Base-by-base conservation (phyloP, 495 filamentous ascomycete species). In the Penicillium steckii region DNA sequence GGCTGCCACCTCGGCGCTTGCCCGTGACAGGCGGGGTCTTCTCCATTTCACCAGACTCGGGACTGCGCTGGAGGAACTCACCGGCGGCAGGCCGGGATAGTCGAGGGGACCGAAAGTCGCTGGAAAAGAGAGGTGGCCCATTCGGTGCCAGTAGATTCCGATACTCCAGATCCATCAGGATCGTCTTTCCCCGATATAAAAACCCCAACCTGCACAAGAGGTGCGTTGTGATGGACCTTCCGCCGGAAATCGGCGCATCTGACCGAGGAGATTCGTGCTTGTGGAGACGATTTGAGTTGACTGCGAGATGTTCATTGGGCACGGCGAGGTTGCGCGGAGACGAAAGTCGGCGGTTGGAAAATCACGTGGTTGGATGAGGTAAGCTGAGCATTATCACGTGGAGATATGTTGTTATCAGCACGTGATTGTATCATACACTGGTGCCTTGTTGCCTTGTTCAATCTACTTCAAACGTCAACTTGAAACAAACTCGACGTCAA, bases 231-330 rank as follows among this genome's bases (percentile, higher is more conserved):
- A 23, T 22, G 18, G 38, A 22, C 38, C 32, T 60, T 64, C 59
- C 67, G 71, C 73, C 74, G 74, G 70, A 74, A 75, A 75, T 77
- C 74, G 74, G 74, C 63, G 68, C 67, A 73, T 70, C 53, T 49
- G 44, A 13, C 46, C 8, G 40, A 41, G 45, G 46, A 24, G 48
- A 53, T 17, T 46, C 8, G 40, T 2, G 10, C 13, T 12, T 9
- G 50, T 53, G 50, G 51, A 48, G 44, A 32, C 18, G 17, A n/a
- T 8, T 13, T 13, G 8, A 10, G 21, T 12, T 23, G 1, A 26
- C 18, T 26, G n/a, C 23, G 26, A 1, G 18, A 15, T 9, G 18
- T 6, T 48, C 44, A 54, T 54, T 54, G 30, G 51, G n/a, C n/a
- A n/a, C n/a, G n/a, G n/a, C n/a, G n/a, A 10, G 7, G 32, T 12